These are phyloP conservation scores for Phytophthora fragariae DNA, from an alignment of 352 stramenopile genomes.

Conservation along the genomic window DNA sequence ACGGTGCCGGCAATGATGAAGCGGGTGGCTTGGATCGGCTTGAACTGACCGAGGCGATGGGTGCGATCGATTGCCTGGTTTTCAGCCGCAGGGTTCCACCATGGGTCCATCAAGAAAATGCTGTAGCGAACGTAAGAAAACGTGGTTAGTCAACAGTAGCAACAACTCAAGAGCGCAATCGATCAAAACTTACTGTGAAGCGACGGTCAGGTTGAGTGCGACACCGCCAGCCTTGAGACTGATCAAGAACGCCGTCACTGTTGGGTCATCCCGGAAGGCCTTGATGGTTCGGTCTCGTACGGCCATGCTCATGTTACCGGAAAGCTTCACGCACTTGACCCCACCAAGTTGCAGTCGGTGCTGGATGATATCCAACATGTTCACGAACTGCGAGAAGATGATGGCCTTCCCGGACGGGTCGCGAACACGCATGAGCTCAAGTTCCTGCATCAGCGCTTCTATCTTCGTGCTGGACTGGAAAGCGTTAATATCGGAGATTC, in stretches of 20 bases:
- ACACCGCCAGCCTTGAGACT: slow-evolving; percentile 99
- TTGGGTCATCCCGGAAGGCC: slow-evolving; percentile 90
- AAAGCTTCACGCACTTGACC: slow-evolving; percentile 92
- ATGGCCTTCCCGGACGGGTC: slow-evolving; percentile 98
- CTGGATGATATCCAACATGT: slow-evolving; percentile 99
- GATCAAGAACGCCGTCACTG: slow-evolving; percentile 97
- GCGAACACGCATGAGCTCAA: slow-evolving; percentile 93
- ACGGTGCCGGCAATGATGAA: slow-evolving; percentile 99
- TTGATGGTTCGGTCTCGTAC: slow-evolving; percentile 83
- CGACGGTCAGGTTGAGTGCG: slow-evolving; percentile 98
- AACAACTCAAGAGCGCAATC: not conserved
- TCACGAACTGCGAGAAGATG: slow-evolving; percentile 99
- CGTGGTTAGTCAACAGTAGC: slow-evolving; percentile 12
- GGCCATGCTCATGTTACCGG: slow-evolving; percentile 91
- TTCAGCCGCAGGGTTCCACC: slow-evolving; percentile 98
- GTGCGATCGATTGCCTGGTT: slow-evolving; percentile 97
- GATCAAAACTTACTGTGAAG: slow-evolving; percentile 88
- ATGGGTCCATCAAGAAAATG: slow-evolving; percentile 98
- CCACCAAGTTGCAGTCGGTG: slow-evolving; percentile 93
- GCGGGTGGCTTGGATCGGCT: slow-evolving; percentile 96
- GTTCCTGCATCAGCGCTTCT: slow-evolving; percentile 97
- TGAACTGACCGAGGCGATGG: slow-evolving; percentile 98
- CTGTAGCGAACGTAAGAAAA: slow-evolving; percentile 33
- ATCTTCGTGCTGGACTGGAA: slow-evolving; percentile 97
- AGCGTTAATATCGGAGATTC: slow-evolving; percentile 65